Conservation (phyloP, 2,329 filamentous ascomycete species). For the Xylariaceae sp. region DNA sequence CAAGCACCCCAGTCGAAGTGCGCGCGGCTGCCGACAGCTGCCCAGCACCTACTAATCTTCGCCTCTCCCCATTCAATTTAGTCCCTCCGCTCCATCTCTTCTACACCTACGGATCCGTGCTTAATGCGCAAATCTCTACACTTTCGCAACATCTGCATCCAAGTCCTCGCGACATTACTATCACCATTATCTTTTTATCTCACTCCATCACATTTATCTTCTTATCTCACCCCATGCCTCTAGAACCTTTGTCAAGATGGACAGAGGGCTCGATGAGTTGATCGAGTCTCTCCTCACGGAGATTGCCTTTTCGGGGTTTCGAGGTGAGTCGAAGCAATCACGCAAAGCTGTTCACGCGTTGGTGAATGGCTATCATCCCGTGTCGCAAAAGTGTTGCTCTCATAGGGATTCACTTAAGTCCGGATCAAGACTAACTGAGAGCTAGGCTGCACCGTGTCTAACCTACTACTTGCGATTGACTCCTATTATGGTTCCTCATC, state of each 20-base stretch:
- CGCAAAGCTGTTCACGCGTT: not conserved
- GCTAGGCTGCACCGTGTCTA: constrained; percentile 28
- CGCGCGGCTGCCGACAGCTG: too few species aligned
- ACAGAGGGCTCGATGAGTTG: constrained; percentile 40
- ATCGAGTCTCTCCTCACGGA: constrained; percentile 41
- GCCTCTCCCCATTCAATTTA: too few species aligned
- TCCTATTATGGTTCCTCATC: constrained; percentile 23
- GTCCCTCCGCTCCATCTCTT: too few species aligned
- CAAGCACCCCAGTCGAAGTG: too few species aligned
- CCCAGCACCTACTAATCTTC: too few species aligned
- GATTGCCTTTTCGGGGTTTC: constrained; percentile 40
- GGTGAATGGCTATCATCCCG: constrained; percentile 3
- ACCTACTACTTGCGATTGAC: constrained; percentile 26
- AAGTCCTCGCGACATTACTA: constrained; percentile 25
- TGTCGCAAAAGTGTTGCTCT: not conserved
- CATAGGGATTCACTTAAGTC: not conserved
- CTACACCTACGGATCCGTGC: not conserved
- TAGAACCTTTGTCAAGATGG: constrained; percentile 28
- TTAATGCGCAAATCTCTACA: constrained; percentile 1
- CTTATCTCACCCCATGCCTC: constrained; percentile 23
- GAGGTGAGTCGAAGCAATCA: constrained; percentile 33
- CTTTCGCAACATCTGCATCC: constrained; percentile 27
- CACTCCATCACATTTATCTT: constrained; percentile 20
- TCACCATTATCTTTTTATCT: constrained; percentile 15
- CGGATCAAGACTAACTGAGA: constrained; percentile 17